These are phyloP conservation scores for Magnusiomyces paraingens DNA, from an alignment of 1,139 yeast species.

Conservation along the genomic window DNA sequence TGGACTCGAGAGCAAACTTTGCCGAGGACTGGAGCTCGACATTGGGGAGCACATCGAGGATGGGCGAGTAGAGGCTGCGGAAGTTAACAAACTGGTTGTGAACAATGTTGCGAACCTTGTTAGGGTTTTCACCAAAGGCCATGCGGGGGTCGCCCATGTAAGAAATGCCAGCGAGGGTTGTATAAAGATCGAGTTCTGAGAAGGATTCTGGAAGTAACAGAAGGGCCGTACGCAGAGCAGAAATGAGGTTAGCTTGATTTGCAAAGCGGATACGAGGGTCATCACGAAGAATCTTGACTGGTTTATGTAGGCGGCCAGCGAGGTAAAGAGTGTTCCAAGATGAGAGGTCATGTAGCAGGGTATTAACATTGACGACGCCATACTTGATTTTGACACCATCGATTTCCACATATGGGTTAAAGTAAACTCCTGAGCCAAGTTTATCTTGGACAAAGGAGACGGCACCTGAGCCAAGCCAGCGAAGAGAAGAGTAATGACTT, in stretches of 20 bases:
- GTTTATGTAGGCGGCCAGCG: conserved; percentile 93
- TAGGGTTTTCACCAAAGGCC: conserved; percentile 83
- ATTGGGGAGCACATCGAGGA: conserved; percentile 43
- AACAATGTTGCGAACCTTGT: conserved; percentile 81
- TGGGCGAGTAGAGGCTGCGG: conserved; percentile 63
- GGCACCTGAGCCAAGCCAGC: conserved; percentile 51
- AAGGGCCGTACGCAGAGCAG: conserved; percentile 72
- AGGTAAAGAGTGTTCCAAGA: conserved; percentile 82
- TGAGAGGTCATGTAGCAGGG: conserved; percentile 57
- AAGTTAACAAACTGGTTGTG: conserved; percentile 65
- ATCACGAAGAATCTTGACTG: conserved; percentile 69
- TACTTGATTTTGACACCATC: conserved; percentile 66
- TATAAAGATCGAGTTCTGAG: conserved; percentile 61
- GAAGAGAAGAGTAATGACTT: conserved; percentile 68
- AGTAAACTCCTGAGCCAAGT: conserved; percentile 87
- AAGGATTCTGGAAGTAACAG: conserved; percentile 49
- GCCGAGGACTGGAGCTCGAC: conserved; percentile 24
- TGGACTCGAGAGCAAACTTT: conserved; percentile 18
- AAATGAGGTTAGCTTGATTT: conserved; percentile 69
- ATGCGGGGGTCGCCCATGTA: conserved; percentile 90
- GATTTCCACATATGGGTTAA: conserved; percentile 78
- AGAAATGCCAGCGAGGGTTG: conserved; percentile 71
- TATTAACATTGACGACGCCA: conserved; percentile 68
- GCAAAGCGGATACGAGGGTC: conserved; percentile 55
- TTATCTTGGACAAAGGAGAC: conserved; percentile 53